These are phyloP conservation scores for Albifimbria verrucaria DNA, from an alignment of 2,329 filamentous ascomycete species.

Conservation along the genomic window DNA sequence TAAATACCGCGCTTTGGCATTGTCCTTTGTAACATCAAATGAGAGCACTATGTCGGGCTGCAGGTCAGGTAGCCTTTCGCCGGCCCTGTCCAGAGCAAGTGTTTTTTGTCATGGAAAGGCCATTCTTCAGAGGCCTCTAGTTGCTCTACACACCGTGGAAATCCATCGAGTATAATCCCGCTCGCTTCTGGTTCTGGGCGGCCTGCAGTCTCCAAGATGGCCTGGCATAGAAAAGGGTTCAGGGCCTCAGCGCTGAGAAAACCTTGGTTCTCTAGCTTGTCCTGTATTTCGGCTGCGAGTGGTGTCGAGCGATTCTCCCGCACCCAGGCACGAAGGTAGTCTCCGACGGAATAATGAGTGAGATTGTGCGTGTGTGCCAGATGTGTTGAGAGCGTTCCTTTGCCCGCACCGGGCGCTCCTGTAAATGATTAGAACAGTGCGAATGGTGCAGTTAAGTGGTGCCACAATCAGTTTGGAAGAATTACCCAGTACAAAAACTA, in stretches of 20 bases:
- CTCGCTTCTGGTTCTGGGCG: background rate
- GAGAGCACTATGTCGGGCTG: background rate
- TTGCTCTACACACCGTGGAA: background rate
- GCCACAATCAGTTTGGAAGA: background rate
- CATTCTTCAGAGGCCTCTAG: background rate
- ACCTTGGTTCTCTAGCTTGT: background rate
- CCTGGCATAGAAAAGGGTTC: background rate
- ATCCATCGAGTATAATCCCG: constrained; percentile 1
- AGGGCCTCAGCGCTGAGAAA: background rate
- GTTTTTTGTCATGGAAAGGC: background rate
- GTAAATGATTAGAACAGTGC: background rate
- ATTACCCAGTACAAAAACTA: background rate
- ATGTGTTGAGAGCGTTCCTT: constrained; percentile 2
- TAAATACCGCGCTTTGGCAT: background rate
- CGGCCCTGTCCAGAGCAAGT: background rate
- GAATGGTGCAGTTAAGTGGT: background rate
- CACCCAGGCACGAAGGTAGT: background rate
- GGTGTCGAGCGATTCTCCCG: background rate
- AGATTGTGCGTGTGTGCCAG: background rate
- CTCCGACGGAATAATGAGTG: background rate
- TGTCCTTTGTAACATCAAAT: background rate
- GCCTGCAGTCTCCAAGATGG: background rate
- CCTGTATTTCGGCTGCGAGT: background rate
- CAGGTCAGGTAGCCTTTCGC: background rate
- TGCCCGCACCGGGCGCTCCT: constrained; percentile 2